Percentiles rank a stretch among this genome's conserved stretches.
Evolutionary conservation across 1,284 basidiomycete genomes (phyloP).

Genomic region (Xerocomus minutiporus): DNA sequence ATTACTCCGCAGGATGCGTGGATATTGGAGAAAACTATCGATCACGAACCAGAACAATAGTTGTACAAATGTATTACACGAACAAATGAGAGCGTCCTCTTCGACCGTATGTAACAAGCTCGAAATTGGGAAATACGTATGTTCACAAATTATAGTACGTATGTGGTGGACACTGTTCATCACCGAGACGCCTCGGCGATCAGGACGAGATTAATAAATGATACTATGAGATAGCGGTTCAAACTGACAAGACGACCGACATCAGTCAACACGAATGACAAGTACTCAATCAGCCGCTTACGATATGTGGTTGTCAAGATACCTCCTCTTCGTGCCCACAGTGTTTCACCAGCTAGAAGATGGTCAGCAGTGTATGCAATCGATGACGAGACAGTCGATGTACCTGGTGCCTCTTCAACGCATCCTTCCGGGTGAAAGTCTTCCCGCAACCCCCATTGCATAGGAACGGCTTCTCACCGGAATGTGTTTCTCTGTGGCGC

Average conservation of each 20-base stretch:
- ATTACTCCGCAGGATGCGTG: constrained; percentile 74
- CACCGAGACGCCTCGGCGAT: constrained; percentile 14
- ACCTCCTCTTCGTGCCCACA: constrained; percentile 66
- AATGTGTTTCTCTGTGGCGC: constrained; percentile 75
- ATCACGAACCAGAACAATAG: constrained; percentile 24
- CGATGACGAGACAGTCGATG: constrained; percentile 18
- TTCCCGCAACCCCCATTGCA: constrained; percentile 79
- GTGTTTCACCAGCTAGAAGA: constrained; percentile 63
- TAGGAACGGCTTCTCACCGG: constrained; percentile 73
- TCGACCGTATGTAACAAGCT: constrained; percentile 17
- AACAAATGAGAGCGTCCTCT: constrained; percentile 3
- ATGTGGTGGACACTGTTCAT: constrained; percentile 19
- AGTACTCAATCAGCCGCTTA: constrained; percentile 15
- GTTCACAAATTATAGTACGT: constrained; percentile 31
- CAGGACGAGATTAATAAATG: constrained; percentile 25
- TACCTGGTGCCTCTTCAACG: constrained; percentile 76
- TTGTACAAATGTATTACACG: constrained; percentile 26
- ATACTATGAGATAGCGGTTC: constrained; percentile 21
- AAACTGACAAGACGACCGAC: constrained; percentile 8
- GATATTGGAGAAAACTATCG: constrained; percentile 58
- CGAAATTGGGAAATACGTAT: constrained; percentile 18
- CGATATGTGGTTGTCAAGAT: constrained; percentile 22
- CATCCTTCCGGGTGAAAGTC: constrained; percentile 79
- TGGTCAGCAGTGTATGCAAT: constrained; percentile 13
- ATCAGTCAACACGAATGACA: constrained; percentile 19